These are phyloP conservation scores for Phaeotremella fagi DNA, from an alignment of 768 basidiomycete genomes.

Conservation along the genomic window DNA sequence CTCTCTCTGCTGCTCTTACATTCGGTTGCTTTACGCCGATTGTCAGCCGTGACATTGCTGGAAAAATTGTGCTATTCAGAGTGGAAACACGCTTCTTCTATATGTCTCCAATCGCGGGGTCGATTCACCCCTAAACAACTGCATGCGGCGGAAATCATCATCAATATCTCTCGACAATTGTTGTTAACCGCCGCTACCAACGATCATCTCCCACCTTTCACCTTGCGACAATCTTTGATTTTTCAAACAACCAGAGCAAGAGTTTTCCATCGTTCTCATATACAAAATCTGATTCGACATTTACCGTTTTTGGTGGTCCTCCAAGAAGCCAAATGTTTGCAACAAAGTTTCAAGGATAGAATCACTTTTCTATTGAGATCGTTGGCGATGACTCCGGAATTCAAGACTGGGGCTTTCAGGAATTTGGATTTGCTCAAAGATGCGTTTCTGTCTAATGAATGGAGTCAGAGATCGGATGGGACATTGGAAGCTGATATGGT, in stretches of 20 bases:
- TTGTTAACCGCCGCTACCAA: slow-evolving; percentile 22
- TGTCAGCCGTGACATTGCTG: slow-evolving; percentile 18
- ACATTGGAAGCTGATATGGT: slow-evolving; percentile 37
- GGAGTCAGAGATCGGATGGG: slow-evolving; percentile 23
- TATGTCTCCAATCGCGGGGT: slow-evolving; percentile 4
- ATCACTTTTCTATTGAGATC: slow-evolving; percentile 12
- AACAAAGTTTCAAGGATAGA: background rate
- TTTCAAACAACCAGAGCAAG: slow-evolving; percentile 22
- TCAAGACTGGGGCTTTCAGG: slow-evolving; percentile 42
- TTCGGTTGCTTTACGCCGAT: slow-evolving; percentile 19
- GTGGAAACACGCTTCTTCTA: slow-evolving; percentile 25
- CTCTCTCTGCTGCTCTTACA: slow-evolving; percentile 16
- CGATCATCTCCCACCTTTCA: slow-evolving; percentile 16
- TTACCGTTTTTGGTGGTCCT: slow-evolving; percentile 36
- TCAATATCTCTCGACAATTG: slow-evolving; percentile 27
- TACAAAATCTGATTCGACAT: slow-evolving; percentile 31
- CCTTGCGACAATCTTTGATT: slow-evolving; percentile 22
- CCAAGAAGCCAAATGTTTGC: slow-evolving; percentile 3
- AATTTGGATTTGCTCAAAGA: slow-evolving; percentile 42
- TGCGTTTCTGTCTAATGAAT: slow-evolving; percentile 34
- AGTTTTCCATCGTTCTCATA: slow-evolving; percentile 18
- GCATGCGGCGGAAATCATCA: slow-evolving; percentile 11
- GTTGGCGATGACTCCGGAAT: slow-evolving; percentile 32
- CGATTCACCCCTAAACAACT: slow-evolving; percentile 17
- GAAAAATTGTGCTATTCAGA: slow-evolving; percentile 15